Conservation (phyloP, 495 filamentous ascomycete genomes). For the Aspergillus cavernicola region DNA sequence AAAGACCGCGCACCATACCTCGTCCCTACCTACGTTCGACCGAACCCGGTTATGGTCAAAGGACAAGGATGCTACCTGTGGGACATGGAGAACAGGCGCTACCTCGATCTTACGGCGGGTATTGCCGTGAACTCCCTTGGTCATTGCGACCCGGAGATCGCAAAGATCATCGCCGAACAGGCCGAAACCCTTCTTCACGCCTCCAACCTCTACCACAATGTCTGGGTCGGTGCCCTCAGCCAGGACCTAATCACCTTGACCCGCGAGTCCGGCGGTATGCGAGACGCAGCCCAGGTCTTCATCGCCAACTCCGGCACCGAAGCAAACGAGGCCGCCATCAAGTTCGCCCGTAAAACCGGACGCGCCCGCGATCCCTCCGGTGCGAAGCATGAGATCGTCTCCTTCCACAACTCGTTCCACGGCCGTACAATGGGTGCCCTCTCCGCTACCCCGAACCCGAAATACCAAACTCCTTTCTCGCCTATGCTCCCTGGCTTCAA, state of each 20-base stretch:
- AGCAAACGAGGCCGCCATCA: slow-evolving; percentile 96
- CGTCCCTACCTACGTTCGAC: slow-evolving; percentile 92
- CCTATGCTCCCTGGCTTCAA: slow-evolving; percentile 94
- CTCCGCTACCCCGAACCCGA: slow-evolving; percentile 95
- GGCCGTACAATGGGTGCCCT: slow-evolving; percentile 91
- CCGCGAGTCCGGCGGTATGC: slow-evolving; percentile 69
- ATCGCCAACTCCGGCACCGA: slow-evolving; percentile 93
- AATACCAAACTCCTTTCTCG: slow-evolving; percentile 91
- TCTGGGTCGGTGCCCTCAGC: slow-evolving; percentile 84
- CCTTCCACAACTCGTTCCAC: slow-evolving; percentile 89
- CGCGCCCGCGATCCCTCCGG: slow-evolving; percentile 67
- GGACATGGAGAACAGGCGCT: slow-evolving; percentile 84
- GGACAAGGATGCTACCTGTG: slow-evolving; percentile 83
- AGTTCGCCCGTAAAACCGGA: slow-evolving; percentile 90
- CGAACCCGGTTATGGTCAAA: slow-evolving; percentile 82
- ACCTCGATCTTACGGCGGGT: slow-evolving; percentile 91
- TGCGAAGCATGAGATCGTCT: slow-evolving; percentile 77
- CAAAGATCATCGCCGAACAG: slow-evolving; percentile 71
- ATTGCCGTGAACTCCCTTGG: slow-evolving; percentile 94
- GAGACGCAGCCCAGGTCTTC: slow-evolving; percentile 76
- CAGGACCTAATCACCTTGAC: slow-evolving; percentile 81
- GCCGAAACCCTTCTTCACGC: slow-evolving; percentile 77
- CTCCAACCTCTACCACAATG: slow-evolving; percentile 95
- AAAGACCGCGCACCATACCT: slow-evolving; percentile 74
- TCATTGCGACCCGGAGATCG: slow-evolving; percentile 73